Percentiles rank a stretch among this genome's conserved stretches.
Evolutionary conservation across 129 eudicot genomes (phyloP).

Genomic region (Apium graveolens): DNA sequence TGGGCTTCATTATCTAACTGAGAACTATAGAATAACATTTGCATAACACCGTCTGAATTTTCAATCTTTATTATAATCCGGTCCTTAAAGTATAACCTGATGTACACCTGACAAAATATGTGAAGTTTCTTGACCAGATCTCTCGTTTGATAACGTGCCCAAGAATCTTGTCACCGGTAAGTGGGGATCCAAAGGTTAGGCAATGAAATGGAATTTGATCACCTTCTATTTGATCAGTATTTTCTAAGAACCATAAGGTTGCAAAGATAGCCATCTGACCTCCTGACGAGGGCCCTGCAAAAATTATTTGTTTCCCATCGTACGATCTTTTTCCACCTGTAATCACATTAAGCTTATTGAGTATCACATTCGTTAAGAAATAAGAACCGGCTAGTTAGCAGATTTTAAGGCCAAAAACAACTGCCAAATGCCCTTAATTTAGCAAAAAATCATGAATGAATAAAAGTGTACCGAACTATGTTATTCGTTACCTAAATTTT

Average conservation of each 20-base stretch:
- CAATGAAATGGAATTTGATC: constrained; percentile 16
- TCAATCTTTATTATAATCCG: too few species aligned
- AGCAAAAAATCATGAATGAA: not conserved
- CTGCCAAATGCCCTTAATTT: not conserved
- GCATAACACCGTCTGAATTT: constrained; percentile 52
- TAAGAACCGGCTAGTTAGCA: not conserved
- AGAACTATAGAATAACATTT: constrained; percentile 37
- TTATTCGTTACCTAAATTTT: constrained; percentile 25
- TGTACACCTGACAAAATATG: constrained; percentile 41
- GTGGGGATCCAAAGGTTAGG: constrained; percentile 50
- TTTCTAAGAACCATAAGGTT: constrained; percentile 52
- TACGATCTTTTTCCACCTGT: constrained; percentile 48
- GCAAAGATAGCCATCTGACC: constrained; percentile 40
- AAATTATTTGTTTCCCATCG: constrained; percentile 32
- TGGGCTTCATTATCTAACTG: constrained; percentile 28
- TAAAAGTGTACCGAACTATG: not conserved
- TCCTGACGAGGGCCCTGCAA: constrained; percentile 52
- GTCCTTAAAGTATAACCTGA: too few species aligned
- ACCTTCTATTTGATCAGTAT: constrained; percentile 9
- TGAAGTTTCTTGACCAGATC: constrained; percentile 35
- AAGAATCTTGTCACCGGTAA: constrained; percentile 28
- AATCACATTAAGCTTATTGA: not conserved
- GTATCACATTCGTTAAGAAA: not conserved
- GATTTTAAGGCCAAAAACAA: not conserved
- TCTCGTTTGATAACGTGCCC: constrained; percentile 41